phyloP scores from a whole-genome alignment of 2,329 filamentous ascomycete species.

The Colletotrichum agaves region DNA sequence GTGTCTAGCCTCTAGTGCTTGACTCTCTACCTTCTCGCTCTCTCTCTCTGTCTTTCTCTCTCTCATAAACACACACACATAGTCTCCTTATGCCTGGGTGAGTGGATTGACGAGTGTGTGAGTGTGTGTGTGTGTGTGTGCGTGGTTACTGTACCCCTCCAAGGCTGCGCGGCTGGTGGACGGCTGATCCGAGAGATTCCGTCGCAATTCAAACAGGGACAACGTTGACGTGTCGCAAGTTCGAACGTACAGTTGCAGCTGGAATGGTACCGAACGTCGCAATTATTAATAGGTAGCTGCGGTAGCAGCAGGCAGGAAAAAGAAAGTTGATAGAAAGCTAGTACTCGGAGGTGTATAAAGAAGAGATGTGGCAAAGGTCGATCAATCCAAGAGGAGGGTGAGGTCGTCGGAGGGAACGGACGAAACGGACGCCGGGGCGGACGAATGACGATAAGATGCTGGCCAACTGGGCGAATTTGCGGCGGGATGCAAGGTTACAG shows the following conservation, averaged over 20 bases:
- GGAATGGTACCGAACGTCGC: not conserved
- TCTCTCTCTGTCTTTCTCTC: no score
- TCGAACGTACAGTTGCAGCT: not conserved
- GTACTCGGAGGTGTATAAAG: not conserved
- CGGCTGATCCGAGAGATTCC: constrained; percentile 9
- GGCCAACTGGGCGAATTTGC: not conserved
- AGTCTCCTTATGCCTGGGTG: no score
- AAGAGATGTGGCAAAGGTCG: not conserved
- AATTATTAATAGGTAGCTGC: constrained; percentile 16
- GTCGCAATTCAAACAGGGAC: constrained; percentile 17
- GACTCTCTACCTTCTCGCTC: not conserved
- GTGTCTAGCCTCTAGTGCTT: not conserved
- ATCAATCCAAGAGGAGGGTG: constrained; percentile 15
- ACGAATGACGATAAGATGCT: constrained; percentile 32
- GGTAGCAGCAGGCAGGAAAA: not conserved
- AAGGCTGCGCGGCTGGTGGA: constrained; percentile 1
- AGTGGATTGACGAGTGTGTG: no score
- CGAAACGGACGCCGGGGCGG: constrained; percentile 28
- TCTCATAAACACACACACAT: no score
- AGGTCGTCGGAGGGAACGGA: constrained; percentile 35
- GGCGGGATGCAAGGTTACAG: constrained; percentile 19
- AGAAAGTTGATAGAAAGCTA: constrained; percentile 21
- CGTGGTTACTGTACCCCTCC: not conserved
- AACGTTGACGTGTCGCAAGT: constrained; percentile 7
- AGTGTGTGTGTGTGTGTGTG: not conserved